Evolutionary conservation across 2,329 filamentous ascomycete genomes (phyloP).

Genomic region (Fusarium tanahbumbuense): DNA sequence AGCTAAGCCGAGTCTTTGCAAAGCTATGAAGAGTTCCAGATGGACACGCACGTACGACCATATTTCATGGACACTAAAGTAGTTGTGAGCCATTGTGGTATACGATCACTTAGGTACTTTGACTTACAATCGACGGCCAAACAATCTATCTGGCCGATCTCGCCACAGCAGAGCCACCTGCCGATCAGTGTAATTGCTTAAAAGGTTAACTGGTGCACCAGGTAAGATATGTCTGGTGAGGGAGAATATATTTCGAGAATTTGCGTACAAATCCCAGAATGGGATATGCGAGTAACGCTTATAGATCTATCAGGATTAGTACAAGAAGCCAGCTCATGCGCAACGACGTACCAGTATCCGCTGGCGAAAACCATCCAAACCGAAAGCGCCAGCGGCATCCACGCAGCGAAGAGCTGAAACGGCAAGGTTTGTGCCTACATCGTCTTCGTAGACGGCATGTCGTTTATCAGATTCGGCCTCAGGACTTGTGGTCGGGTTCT

Average conservation of each 20-base stretch:
- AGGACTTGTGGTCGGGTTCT: constrained; percentile 56
- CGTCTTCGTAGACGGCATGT: constrained; percentile 61
- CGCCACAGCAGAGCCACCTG: constrained; percentile 44
- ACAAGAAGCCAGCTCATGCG: neutral
- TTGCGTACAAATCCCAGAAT: constrained; percentile 58
- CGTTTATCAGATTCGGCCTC: constrained; percentile 56
- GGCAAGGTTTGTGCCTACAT: constrained; percentile 56
- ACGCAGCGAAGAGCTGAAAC: constrained; percentile 50
- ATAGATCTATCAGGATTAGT: constrained; percentile 59
- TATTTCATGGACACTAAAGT: constrained; percentile 46
- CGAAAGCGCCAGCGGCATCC: constrained; percentile 62
- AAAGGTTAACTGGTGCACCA: constrained; percentile 48
- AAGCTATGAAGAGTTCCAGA: constrained; percentile 62
- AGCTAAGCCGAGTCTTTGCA: constrained; percentile 64
- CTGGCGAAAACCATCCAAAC: constrained; percentile 64
- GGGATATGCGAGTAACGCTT: constrained; percentile 61
- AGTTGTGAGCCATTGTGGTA: constrained; percentile 19
- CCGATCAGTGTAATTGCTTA: constrained; percentile 48
- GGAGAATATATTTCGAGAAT: constrained; percentile 46
- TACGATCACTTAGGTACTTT: neutral
- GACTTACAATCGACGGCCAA: constrained; percentile 47
- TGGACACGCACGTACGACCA: constrained; percentile 61
- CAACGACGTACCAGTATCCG: constrained; percentile 61
- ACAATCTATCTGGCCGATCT: constrained; percentile 35
- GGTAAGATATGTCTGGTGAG: constrained; percentile 49